Evolutionary conservation across 2,329 filamentous ascomycete species (phyloP).

Genomic region (Ilyonectria destructans): DNA sequence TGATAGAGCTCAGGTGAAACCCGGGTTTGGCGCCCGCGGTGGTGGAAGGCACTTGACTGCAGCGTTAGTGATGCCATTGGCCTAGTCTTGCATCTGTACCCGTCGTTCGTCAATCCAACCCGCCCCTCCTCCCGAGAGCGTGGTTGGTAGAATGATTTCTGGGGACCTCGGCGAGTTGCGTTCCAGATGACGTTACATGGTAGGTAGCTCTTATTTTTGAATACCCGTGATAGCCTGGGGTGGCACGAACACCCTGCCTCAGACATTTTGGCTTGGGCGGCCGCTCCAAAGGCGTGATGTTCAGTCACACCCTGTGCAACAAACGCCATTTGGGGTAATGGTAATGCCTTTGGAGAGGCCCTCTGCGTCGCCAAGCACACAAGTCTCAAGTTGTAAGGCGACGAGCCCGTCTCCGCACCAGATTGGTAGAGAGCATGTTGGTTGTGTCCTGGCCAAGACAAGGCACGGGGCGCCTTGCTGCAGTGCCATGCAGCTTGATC

Average conservation of each 20-base stretch:
- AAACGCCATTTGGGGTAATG: constrained; percentile 21
- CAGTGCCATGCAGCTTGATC: constrained; percentile 31
- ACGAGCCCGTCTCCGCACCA: constrained; percentile 29
- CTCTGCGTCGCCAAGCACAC: constrained; percentile 5
- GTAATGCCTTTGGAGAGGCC: not conserved
- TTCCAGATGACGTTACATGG: constrained; percentile 34
- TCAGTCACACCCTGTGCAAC: constrained; percentile 22
- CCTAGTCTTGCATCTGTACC: constrained; percentile 21
- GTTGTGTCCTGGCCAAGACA: constrained; percentile 23
- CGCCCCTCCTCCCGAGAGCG: constrained; percentile 28
- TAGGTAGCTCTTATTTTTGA: constrained; percentile 22
- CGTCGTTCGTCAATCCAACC: constrained; percentile 28
- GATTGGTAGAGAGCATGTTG: constrained; percentile 27
- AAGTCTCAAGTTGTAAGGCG: constrained; percentile 24
- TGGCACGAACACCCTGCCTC: constrained; percentile 27
- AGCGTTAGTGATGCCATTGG: constrained; percentile 25
- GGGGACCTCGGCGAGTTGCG: constrained; percentile 28
- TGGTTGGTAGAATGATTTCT: constrained; percentile 30
- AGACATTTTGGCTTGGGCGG: constrained; percentile 25
- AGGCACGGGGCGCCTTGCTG: constrained; percentile 27
- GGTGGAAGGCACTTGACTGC: constrained; percentile 35
- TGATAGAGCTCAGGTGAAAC: constrained; percentile 38
- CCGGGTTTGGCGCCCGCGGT: constrained; percentile 32
- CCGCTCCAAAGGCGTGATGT: constrained; percentile 25
- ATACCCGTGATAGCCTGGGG: constrained; percentile 21